Conservation (phyloP, 441 rosid species). For the Populus hybrid region DNA sequence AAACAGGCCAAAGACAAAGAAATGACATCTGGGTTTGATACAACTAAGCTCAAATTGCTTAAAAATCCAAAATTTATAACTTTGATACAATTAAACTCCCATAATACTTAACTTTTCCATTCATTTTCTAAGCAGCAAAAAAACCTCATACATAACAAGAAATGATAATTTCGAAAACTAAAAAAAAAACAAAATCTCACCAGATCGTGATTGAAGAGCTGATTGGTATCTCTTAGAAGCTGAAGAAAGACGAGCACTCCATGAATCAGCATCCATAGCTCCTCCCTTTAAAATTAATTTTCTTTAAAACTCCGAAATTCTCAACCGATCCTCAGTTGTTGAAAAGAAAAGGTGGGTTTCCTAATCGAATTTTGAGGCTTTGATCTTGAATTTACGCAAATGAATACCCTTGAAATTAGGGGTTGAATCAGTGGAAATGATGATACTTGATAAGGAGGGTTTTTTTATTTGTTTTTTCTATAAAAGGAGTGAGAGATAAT, state of each 20-base stretch:
- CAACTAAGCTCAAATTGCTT: not conserved
- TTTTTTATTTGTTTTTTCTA: not conserved
- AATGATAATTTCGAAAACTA: not conserved
- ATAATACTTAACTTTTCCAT: not conserved
- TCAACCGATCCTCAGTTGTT: constrained; percentile 1
- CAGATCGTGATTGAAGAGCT: constrained; percentile 78
- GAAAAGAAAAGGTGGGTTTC: not conserved
- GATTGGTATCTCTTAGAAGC: constrained; percentile 73
- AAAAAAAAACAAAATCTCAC: constrained; percentile 23
- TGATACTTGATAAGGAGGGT: constrained; percentile 10
- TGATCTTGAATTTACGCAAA: not conserved
- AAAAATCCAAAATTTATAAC: not conserved
- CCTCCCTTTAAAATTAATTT: not conserved
- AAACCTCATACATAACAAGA: not conserved
- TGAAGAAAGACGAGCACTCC: constrained; percentile 83
- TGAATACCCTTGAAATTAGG: not conserved
- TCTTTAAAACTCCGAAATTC: constrained; percentile 3
- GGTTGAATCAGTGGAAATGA: constrained; percentile 11
- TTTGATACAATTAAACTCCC: not conserved
- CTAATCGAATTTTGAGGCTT: constrained; percentile 10
- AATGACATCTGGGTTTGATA: not conserved
- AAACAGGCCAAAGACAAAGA: not conserved
- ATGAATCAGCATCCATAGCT: constrained; percentile 91
- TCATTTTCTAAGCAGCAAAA: constrained; percentile 18
- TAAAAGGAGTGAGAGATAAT: constrained; percentile 17